Evolutionary conservation across 345 rosid species (phyloP).

Genomic region (Kernera saxatilis): DNA sequence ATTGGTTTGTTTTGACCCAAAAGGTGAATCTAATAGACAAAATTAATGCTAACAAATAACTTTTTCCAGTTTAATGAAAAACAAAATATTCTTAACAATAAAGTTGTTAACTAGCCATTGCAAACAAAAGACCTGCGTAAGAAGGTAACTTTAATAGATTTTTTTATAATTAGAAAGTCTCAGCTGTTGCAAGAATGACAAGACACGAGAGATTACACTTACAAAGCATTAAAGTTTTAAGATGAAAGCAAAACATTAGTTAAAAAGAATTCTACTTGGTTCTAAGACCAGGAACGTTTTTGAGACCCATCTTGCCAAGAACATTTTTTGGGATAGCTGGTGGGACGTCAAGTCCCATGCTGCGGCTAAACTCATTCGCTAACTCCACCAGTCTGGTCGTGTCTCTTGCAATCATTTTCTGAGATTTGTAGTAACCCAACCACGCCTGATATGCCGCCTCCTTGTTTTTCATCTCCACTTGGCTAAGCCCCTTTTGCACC

Average conservation of each 20-base stretch:
- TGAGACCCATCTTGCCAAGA: conserved; percentile 93
- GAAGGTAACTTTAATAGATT: not conserved
- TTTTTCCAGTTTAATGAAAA: no score
- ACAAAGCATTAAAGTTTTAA: not conserved
- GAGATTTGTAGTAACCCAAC: conserved; percentile 96
- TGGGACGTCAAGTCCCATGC: conserved; percentile 87
- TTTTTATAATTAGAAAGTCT: not conserved
- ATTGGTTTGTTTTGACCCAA: no score
- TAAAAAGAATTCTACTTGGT: conserved; percentile 35
- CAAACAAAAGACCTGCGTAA: not conserved
- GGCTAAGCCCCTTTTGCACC: conserved; percentile 72
- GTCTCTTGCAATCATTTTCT: conserved; percentile 65
- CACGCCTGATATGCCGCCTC: conserved; percentile 94
- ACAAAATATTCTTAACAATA: no score
- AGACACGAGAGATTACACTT: conserved; percentile 15
- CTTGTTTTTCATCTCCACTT: conserved; percentile 81
- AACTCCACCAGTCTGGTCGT: conserved; percentile 76
- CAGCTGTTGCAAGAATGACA: not conserved
- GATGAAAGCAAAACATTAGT: not conserved
- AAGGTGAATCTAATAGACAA: no score
- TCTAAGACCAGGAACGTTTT: conserved; percentile 81
- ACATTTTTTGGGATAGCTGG: conserved; percentile 74
- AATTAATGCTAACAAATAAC: no score
- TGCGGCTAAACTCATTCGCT: conserved; percentile 87
- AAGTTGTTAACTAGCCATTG: not conserved